Evolutionary conservation across 2,329 filamentous ascomycete species (phyloP), one percentile per base, ranked within the genome.

Genomic region (Cladophialophora immunda): DNA sequence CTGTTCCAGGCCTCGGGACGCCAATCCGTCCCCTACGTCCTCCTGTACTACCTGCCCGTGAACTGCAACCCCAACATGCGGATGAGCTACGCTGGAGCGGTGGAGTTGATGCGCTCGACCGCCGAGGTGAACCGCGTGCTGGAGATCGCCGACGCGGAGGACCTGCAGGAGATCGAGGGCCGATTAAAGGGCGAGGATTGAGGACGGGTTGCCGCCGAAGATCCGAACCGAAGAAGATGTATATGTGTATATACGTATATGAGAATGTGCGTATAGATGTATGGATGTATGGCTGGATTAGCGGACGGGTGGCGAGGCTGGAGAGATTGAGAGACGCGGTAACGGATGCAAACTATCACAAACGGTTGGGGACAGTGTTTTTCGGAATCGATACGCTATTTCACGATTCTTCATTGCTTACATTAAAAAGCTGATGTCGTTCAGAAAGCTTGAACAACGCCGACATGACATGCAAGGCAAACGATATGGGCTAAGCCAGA

Each of bases 41-140:
- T 98, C 77, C 82, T 99, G 25, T 97, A 97, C 83, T 98, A 97
- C 81, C 88, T 98, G 25, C 95, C 95, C 7, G 91, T 90, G 59
- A 97, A 94, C 57, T 95, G 92, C 81, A 97, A 97, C 78, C 88
- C 86, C 72, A 92, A 94, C 76, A 83, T 91, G 76, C 89, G 92
- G 73, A 98, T 98, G 95, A 83, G 95, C 77, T 99, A 98, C 78
- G 95, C 95, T 32, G 92, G 94, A 45, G 95, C 95, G 52, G 97
- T 97, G 81, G 95, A 99, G 82, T 81, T 98, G 78, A 93, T 98
- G 90, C 89, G 94, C 71, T 97, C 92, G 76, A 96, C 92, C 62
- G 92, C 92, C 66, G 93, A 97, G 81, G 94, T 93, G n/a, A 90
- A 91, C 62, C 88, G 87, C 72, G 90, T 98, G 29, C 87, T 99